phyloP scores from a whole-genome alignment of 805 yeast species.

The fission yeast (Schizosaccharomyces pombe) region DNA sequence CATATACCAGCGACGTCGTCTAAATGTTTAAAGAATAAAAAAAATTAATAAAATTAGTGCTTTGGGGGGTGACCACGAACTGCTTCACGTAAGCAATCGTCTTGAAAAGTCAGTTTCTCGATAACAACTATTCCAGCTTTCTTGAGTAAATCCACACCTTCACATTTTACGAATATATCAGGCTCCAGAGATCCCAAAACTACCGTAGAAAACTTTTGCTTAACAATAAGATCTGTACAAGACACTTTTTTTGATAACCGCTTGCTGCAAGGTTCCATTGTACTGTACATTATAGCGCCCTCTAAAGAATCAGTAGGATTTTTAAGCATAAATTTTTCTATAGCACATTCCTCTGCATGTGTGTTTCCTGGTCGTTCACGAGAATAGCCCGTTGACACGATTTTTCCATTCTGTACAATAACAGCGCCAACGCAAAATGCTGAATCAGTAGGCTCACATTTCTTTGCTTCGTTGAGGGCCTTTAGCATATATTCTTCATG shows the following conservation, averaged over 20 bases:
- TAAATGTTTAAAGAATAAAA: too few relatives aligned
- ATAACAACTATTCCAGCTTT: constrained; percentile 42
- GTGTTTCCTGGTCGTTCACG: constrained; percentile 86
- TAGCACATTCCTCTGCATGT: constrained; percentile 90
- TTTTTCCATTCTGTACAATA: constrained; percentile 27
- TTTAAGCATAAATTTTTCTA: constrained; percentile 34
- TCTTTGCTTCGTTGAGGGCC: constrained; percentile 56
- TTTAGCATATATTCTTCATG: constrained; percentile 32
- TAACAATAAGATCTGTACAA: constrained; percentile 58
- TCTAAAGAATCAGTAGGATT: constrained; percentile 20
- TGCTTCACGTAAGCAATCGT: constrained; percentile 44
- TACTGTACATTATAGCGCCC: constrained; percentile 44
- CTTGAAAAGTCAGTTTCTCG: constrained; percentile 65
- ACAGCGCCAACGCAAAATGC: constrained; percentile 93
- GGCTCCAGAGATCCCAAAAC: constrained; percentile 90
- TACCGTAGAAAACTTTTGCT: constrained; percentile 35
- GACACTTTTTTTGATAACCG: constrained; percentile 78
- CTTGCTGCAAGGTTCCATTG: constrained; percentile 91
- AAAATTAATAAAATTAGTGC: too few relatives aligned
- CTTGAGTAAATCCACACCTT: constrained; percentile 33
- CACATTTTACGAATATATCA: constrained; percentile 59
- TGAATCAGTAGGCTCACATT: constrained; percentile 59
- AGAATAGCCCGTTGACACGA: constrained; percentile 67
- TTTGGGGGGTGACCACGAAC: constrained; percentile 1
- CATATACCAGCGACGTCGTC: too few relatives aligned